Evolutionary conservation across 2,329 filamentous ascomycete genomes (phyloP), one percentile per base, ranked within the genome.

Genomic region (Ophiostoma montium): DNA sequence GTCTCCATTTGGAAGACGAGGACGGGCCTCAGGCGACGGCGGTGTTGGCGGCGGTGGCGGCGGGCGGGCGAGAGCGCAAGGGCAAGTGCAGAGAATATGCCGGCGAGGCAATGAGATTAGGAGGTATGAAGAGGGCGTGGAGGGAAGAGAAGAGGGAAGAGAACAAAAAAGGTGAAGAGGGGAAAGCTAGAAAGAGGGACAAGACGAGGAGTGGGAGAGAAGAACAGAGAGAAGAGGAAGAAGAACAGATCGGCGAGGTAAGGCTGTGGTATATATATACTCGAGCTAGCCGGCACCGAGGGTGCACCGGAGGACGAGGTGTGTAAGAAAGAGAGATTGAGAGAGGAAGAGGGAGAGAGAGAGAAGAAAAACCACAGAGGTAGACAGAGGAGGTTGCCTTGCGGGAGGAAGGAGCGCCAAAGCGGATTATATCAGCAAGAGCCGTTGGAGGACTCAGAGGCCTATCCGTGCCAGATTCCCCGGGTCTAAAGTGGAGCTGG

Each of bases 1-100:
- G 45, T 39, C 52, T 31, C 47, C 43, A 44, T 35, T 35, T 47
- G 46, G 16, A 38, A 39, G 47, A 39, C 18, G 35, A 16, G 6
- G 38, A 13, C 19, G 13, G 19, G 38, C 38, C 13, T 18, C 13
- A 15, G 8, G 9, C 6, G 23, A 15, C 16, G 23, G 9, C 12
- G 31, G 12, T 27, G 8, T 5, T 8, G 23, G 23, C 23, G 8
- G 12, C 11, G 35, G 35, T 21, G 36, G 11, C 10, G 13, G 36
- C 11, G 10, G 16, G 33, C 7, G 33, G 36, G 19, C 18, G 12
- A 16, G 8, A 23, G 3, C 13, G 13, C 31, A 12, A 6, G 30
- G 11, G 30, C 30, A n/a, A n/a, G n/a, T n/a, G 38, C 19, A 27
- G 19, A 16, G 15, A 19, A n/a, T 10, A 30, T 21, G 23, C 36